Evolutionary conservation across 169 alveolate genomes (phyloP), one percentile per base, ranked within the genome.

Genomic region (Plasmodium cynomolgi): DNA sequence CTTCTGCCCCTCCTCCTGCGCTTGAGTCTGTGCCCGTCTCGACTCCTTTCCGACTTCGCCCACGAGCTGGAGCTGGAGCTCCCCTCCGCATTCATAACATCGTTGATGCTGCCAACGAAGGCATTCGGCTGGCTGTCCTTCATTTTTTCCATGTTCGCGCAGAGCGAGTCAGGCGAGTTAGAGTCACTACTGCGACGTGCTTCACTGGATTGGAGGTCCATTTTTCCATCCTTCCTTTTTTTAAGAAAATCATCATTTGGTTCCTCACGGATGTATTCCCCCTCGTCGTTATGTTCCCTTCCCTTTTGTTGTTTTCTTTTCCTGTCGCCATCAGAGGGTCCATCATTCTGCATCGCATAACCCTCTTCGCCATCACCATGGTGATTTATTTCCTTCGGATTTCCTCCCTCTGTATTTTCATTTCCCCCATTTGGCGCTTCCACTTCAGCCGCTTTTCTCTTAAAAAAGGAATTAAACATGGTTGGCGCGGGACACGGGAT

Each of bases 381-480:
- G 39, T 33, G 6, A 15, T 41, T 80, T 37, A 37, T 80, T 37
- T 23, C 68, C 31, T 23, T 37, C n/a, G 56, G 8, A 34, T 80
- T 41, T 80, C 8, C 20, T 26, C 33, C 71, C 3, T 80, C 58
- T 37, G 58, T 29, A 20, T 80, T 80, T 80, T 33, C 85, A 39
- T 80, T 26, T n/a, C 8, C 71, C 15, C 58, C 47, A 44, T 20
- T 15, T n/a, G 26, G 34, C 26, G 26, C 17, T 80, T 58, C 26
- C 9, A 9, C 26, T 39, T 80, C 85, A 80, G 47, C 0, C 17
- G 50, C n/a, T 82, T 82, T 82, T 33, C 54, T 82, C 68, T 31
- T 50, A 29, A 82, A 82, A 17, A 82, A 54, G 29, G 90, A 68
- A 37, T 82, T 82, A 39, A 82, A 82, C 90, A 82, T 82, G 41